Evolutionary conservation across 805 yeast species (phyloP), one percentile per base, ranked within the genome.

Genomic region (Hermanozyma aechmeae): DNA sequence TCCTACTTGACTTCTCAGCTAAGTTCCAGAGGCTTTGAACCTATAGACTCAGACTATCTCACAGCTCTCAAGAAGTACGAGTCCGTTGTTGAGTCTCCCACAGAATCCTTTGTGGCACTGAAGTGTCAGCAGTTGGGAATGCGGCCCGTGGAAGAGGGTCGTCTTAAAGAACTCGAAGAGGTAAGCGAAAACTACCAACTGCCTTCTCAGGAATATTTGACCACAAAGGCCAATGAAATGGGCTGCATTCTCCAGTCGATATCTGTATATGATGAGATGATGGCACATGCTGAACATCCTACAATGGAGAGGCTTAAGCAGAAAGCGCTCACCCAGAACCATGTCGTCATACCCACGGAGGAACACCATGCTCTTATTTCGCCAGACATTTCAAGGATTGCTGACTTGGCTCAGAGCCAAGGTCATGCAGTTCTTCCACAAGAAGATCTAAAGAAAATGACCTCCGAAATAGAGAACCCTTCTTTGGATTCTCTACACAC

Each of bases 211-310:
- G 48, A 42, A 1, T 58, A 58, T 31, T 36, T 59, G 13, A 51
- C 57, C 2, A 26, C 40, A 4, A 59, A 55, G 34, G 64, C 67
- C 10, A 54, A 56, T 34, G 48, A 52, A 13, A 31, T 54, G 23
- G 64, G 64, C 1, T 39, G 53, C 15, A 51, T 51, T 13, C 42
- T 59, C 3, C 39, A 60, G 1, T 37, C 63, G 1, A 31, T 55
- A 2, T 38, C 42, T 13, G 44, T 46, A 13, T 51, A 56, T 28
- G 64, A 58, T 13, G 50, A 54, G 17, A 36, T 61, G 23, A 48
- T 42, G 4, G 38, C 38, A n/a, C 31, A 27, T 13, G 43, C 46
- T 0, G 16, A 34, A 18, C 17, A 23, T 2, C 43, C 43, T 3
- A 23, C 26, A 10, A 14, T 24, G 2, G 30, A 20, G 1, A 33